Evolutionary conservation across 805 yeast genomes (phyloP).

Genomic region (Osmozyma mogii): DNA sequence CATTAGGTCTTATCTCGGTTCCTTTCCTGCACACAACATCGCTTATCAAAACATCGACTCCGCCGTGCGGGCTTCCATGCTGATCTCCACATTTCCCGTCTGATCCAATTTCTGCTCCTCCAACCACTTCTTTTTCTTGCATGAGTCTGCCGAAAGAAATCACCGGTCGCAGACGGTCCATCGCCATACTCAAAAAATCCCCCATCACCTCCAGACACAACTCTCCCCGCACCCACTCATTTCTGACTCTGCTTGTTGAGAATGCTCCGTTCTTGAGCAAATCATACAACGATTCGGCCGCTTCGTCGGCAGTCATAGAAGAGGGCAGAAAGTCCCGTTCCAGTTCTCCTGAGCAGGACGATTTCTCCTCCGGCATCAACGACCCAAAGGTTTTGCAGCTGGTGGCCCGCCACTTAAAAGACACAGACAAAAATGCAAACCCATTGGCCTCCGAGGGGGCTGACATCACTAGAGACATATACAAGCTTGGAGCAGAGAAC

Average conservation of each 20-base stretch:
- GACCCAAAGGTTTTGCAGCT: slow-evolving; percentile 7
- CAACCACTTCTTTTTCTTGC: no score
- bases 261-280: slow-evolving; percentile 7
- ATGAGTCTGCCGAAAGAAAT: slow-evolving; percentile 14
- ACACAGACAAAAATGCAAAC: slow-evolving; percentile 5
- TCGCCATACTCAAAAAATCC: slow-evolving; percentile 11
- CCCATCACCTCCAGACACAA: slow-evolving; percentile 5
- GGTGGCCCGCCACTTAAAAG: slow-evolving; percentile 9
- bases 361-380: slow-evolving; percentile 1
- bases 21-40: no score
- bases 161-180: slow-evolving; percentile 8
- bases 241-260: slow-evolving; percentile 6
- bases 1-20: no score
- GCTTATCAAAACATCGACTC: no score
- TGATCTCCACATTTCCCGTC: no score
- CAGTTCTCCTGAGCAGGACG: neutral
- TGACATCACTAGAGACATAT: slow-evolving; percentile 12
- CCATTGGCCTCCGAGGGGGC: slow-evolving; percentile 13
- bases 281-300: no score
- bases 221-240: slow-evolving; percentile 6
- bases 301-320: no score
- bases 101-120: no score
- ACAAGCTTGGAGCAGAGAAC: slow-evolving; percentile 6
- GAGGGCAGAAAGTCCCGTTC: slow-evolving; percentile 2
- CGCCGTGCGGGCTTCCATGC: no score